Percentiles rank a stretch among this genome's conserved stretches.
Conservation (phyloP, 2,329 filamentous ascomycete genomes). For the Beauveria medogensis region DNA sequence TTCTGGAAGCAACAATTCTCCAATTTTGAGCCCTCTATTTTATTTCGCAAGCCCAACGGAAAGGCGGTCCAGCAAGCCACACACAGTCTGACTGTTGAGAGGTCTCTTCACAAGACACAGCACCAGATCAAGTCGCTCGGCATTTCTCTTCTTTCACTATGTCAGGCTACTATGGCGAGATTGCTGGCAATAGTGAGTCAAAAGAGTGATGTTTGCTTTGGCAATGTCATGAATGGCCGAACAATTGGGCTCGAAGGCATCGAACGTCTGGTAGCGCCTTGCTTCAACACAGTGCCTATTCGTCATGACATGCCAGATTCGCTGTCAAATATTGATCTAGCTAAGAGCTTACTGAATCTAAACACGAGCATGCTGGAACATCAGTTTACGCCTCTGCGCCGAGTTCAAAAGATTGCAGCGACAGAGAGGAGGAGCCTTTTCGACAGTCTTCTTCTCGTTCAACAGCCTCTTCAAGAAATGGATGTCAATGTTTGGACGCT, state of each 20-base stretch:
- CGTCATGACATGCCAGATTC: conserved; percentile 45
- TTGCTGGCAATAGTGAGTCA: conserved; percentile 50
- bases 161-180: conserved; percentile 66
- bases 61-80: conserved; percentile 22
- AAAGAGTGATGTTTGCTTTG: conserved; percentile 68
- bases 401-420: conserved; percentile 49
- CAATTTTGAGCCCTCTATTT: conserved; percentile 32
- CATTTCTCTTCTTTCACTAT: conserved; percentile 55
- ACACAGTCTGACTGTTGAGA: conserved; percentile 21
- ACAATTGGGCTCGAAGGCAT: conserved; percentile 57
- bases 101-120: conserved; percentile 39
- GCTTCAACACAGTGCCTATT: conserved; percentile 82
- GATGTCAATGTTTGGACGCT: conserved; percentile 49
- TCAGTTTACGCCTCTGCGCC: conserved; percentile 68
- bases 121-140: conserved; percentile 42
- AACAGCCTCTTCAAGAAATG: conserved; percentile 53
- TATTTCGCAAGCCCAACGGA: conserved; percentile 19
- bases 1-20: conserved; percentile 60
- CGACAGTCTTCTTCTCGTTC: conserved; percentile 72
- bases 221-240: conserved; percentile 76
- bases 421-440: conserved; percentile 51
- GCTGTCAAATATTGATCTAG: conserved; percentile 46
- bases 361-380: conserved; percentile 57
- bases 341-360: conserved; percentile 50
- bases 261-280: conserved; percentile 72